Evolutionary conservation across 495 filamentous ascomycete genomes (phyloP).

Genomic region (Cetradonia linearis): DNA sequence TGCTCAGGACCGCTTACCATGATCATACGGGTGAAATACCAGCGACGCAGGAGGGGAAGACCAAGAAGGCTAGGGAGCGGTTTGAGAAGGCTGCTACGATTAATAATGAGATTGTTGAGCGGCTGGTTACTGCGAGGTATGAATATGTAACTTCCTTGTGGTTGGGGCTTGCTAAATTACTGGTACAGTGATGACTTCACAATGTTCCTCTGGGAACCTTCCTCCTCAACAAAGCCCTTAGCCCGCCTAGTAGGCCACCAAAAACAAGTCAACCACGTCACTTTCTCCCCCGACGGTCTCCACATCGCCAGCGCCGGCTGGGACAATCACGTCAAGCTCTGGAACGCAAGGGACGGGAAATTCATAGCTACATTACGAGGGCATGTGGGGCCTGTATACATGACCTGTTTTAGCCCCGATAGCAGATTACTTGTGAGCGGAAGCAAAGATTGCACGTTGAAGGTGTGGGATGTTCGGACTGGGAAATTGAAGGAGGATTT

Average conservation of each 20-base stretch:
- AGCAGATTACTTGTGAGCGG: slow-evolving; percentile 72
- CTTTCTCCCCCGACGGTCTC: slow-evolving; percentile 79
- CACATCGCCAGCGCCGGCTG: slow-evolving; percentile 81
- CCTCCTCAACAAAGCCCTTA: slow-evolving; percentile 66
- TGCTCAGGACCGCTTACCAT: slow-evolving; percentile 76
- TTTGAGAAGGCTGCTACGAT: slow-evolving; percentile 81
- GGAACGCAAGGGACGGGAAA: slow-evolving; percentile 62
- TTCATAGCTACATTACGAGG: slow-evolving; percentile 82
- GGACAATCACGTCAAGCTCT: slow-evolving; percentile 88
- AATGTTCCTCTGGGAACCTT: slow-evolving; percentile 92
- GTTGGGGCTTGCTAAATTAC: not conserved
- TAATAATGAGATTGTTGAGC: slow-evolving; percentile 68
- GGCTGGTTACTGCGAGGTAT: slow-evolving; percentile 62
- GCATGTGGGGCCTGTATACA: slow-evolving; percentile 89
- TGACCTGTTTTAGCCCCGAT: slow-evolving; percentile 83
- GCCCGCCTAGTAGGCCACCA: slow-evolving; percentile 87
- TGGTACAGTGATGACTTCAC: slow-evolving; percentile 75
- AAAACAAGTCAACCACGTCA: slow-evolving; percentile 91
- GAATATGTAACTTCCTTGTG: not conserved
- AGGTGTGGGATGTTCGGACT: slow-evolving; percentile 42
- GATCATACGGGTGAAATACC: slow-evolving; percentile 73
- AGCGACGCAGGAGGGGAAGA: slow-evolving; percentile 54
- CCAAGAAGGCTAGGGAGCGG: slow-evolving; percentile 66
- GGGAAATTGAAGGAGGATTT: slow-evolving; percentile 79
- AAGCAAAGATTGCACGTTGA: slow-evolving; percentile 88